Conservation (phyloP, 2,329 filamentous ascomycete genomes). For the Grosmannia huntii region DNA sequence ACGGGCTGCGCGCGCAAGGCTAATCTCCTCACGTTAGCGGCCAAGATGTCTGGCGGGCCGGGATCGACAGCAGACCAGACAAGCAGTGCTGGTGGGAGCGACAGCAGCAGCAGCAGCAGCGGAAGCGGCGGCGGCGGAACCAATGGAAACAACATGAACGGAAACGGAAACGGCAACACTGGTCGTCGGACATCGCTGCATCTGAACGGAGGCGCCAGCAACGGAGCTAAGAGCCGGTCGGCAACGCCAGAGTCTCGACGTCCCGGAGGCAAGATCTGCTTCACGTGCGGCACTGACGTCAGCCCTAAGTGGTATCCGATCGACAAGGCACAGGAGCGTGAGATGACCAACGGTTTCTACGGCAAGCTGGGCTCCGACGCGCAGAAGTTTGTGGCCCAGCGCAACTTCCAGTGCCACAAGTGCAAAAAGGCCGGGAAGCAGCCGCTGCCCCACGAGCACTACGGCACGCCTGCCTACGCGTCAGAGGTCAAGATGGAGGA, state of each 20-base stretch:
- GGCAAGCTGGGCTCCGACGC: constrained; percentile 41
- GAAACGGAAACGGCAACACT: constrained; percentile 2
- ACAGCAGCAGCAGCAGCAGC: background rate
- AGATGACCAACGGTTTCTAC: constrained; percentile 37
- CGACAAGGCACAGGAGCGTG: constrained; percentile 36
- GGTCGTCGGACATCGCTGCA: background rate
- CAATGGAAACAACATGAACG: too few species aligned
- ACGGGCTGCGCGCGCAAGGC: constrained; percentile 92
- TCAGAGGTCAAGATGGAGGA: constrained; percentile 11
- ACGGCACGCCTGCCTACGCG: background rate
- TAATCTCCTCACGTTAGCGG: constrained; percentile 56
- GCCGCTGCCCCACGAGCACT: constrained; percentile 20
- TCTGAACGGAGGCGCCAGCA: background rate
- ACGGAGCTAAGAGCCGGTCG: constrained; percentile 12
- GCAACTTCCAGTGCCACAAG: constrained; percentile 62
- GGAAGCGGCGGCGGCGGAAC: background rate
- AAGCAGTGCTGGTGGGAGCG: background rate
- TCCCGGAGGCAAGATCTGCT: constrained; percentile 42
- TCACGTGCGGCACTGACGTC: constrained; percentile 54
- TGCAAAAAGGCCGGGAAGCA: constrained; percentile 46
- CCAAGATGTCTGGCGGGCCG: constrained; percentile 34
- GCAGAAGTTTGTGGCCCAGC: constrained; percentile 45
- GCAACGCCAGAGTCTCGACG: constrained; percentile 18
- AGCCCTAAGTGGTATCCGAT: constrained; percentile 64
- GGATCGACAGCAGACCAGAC: constrained; percentile 9